A percentile compares a stretch with the other conserved stretches of the same genome.
phyloP scores from a whole-genome alignment of 1,139 yeast genomes.

The Kluyveromyces sp. region DNA sequence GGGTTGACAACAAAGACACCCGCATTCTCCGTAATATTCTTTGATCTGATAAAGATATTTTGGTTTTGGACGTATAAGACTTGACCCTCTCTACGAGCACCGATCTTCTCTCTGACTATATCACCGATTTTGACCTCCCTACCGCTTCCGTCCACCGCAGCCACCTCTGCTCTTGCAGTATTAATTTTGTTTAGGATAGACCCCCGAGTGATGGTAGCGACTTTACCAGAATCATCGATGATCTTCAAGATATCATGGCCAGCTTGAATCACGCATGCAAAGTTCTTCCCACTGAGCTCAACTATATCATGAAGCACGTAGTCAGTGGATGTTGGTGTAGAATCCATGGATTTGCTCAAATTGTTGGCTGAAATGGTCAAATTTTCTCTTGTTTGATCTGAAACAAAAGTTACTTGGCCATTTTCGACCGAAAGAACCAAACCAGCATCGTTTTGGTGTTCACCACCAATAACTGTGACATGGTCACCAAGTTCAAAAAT shows the following conservation, averaged over 20 bases:
- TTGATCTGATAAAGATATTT: constrained; percentile 69
- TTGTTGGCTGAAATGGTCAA: constrained; percentile 89
- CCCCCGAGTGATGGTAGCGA: constrained; percentile 63
- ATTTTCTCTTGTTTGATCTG: constrained; percentile 84
- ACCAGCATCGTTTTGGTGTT: constrained; percentile 90
- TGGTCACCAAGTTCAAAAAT: constrained; percentile 90
- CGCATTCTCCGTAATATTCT: constrained; percentile 72
- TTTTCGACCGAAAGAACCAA: constrained; percentile 76
- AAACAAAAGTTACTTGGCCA: constrained; percentile 81
- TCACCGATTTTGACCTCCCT: constrained; percentile 83
- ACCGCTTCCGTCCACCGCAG: constrained; percentile 84
- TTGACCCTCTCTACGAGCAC: constrained; percentile 81
- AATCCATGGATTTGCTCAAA: constrained; percentile 70
- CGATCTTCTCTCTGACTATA: constrained; percentile 73
- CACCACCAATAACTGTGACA: constrained; percentile 87
- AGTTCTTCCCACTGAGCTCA: constrained; percentile 76
- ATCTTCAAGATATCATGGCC: constrained; percentile 81
- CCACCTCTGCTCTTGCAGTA: constrained; percentile 58
- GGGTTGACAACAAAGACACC: constrained; percentile 85
- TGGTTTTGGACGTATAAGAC: constrained; percentile 82
- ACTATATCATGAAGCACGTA: constrained; percentile 88
- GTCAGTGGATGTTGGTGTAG: constrained; percentile 58
- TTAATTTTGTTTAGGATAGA: constrained; percentile 72
- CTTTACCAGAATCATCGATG: constrained; percentile 78
- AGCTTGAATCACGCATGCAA: constrained; percentile 84